Evolutionary conservation across 805 yeast species (phyloP).

Genomic region (Saccharomycopsis sp.): DNA sequence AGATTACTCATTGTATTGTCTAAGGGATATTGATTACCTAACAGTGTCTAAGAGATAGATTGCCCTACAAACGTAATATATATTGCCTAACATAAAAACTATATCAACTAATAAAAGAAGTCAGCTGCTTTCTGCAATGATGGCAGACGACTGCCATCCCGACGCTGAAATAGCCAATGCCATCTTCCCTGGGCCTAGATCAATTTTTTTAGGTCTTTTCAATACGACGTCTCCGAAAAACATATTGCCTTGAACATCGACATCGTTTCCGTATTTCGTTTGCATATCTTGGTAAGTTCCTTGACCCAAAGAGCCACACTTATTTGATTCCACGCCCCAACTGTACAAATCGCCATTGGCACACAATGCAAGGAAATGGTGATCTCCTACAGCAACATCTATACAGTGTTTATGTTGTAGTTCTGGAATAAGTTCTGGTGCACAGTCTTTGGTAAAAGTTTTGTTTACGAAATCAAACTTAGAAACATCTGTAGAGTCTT

Average conservation of each 20-base stretch:
- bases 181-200: constrained; percentile 32
- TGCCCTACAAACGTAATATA: too few relatives aligned
- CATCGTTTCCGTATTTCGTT: constrained; percentile 22
- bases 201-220: constrained; percentile 37
- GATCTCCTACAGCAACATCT: constrained; percentile 63
- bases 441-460: constrained; percentile 11
- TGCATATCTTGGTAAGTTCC: constrained; percentile 31
- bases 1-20: too few relatives aligned
- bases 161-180: constrained; percentile 63
- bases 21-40: too few relatives aligned
- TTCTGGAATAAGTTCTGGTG: constrained; percentile 34
- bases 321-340: constrained; percentile 62
- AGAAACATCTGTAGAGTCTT: not conserved
- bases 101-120: too few relatives aligned
- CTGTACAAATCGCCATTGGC: constrained; percentile 48
- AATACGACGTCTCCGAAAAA: constrained; percentile 27
- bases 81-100: too few relatives aligned
- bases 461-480: constrained; percentile 25
- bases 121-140: constrained; percentile 33
- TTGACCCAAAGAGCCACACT: constrained; percentile 68
- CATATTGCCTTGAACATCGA: constrained; percentile 29
- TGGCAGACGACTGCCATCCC: constrained; percentile 78
- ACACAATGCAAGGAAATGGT: constrained; percentile 60
- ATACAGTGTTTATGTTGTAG: constrained; percentile 44
- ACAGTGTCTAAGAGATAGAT: too few relatives aligned